Percentiles rank a stretch among this genome's conserved stretches.
phyloP scores from a whole-genome alignment of 2,329 filamentous ascomycete genomes.

The Fusarium tuaranense region DNA sequence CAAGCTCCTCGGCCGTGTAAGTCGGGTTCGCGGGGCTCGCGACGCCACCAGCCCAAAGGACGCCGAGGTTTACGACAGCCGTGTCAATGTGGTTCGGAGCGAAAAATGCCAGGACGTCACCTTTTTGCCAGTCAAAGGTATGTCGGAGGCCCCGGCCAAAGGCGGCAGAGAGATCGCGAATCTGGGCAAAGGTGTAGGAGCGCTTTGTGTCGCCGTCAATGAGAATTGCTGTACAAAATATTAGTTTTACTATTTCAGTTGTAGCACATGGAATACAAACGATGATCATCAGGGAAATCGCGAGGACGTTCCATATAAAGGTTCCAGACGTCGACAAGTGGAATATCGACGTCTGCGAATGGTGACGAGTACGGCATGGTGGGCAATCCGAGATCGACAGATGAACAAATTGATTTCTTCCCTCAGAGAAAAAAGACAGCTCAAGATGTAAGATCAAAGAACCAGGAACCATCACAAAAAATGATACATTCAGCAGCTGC shows the following conservation, averaged over 20 bases:
- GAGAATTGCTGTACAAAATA: conserved; percentile 73
- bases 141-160: conserved; percentile 85
- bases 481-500: not conserved
- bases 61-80: conserved; percentile 80
- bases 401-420: not conserved
- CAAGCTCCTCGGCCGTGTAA: conserved; percentile 86
- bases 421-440: not conserved
- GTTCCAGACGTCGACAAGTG: conserved; percentile 81
- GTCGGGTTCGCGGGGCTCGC: conserved; percentile 89
- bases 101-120: conserved; percentile 85
- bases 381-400: not conserved
- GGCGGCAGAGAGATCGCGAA: conserved; percentile 73
- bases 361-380: conserved; percentile 78
- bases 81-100: conserved; percentile 90
- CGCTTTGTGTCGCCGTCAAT: conserved; percentile 77
- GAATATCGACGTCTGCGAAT: conserved; percentile 75
- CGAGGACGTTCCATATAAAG: conserved; percentile 78
- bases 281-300: conserved; percentile 80
- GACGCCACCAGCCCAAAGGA: conserved; percentile 85
- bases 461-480: not conserved
- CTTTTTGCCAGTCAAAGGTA: conserved; percentile 81
- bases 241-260: not conserved
- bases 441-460: not conserved
- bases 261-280: conserved; percentile 56
- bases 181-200: conserved; percentile 76